These are phyloP conservation scores for Chionographis japonica DNA, from an alignment of 106 monocot species.

Conservation along the genomic window DNA sequence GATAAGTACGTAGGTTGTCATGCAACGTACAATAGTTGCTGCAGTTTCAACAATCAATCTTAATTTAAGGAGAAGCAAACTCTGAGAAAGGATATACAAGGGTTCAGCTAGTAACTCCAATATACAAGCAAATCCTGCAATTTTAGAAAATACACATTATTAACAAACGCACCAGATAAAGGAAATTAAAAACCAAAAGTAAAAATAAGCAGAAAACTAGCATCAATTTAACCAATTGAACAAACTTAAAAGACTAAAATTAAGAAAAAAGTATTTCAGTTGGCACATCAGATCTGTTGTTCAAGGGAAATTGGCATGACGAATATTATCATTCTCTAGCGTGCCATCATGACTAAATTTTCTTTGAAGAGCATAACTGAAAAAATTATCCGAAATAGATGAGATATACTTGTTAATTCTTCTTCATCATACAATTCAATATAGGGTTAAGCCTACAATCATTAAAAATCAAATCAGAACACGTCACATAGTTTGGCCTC, in stretches of 20 bases:
- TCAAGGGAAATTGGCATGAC: too few relatives aligned
- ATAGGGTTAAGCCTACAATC: too few relatives aligned
- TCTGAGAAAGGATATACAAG: constrained; percentile 90
- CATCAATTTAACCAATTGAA: background rate
- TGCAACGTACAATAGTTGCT: constrained; percentile 76
- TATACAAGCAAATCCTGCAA: constrained; percentile 87
- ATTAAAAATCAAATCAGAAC: too few relatives aligned
- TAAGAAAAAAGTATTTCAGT: background rate
- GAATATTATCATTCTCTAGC: too few relatives aligned
- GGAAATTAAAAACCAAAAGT: background rate
- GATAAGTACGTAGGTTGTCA: constrained; percentile 64
- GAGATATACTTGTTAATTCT: too few relatives aligned
- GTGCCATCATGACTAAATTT: too few relatives aligned
- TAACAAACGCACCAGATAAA: constrained; percentile 1
- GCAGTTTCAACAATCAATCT: constrained; percentile 71
- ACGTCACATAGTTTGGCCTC: too few relatives aligned
- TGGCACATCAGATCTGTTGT: too few relatives aligned
- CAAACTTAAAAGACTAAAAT: background rate
- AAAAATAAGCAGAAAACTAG: background rate
- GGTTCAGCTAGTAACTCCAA: constrained; percentile 93
- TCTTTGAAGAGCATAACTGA: too few relatives aligned
- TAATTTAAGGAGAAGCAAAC: constrained; percentile 75
- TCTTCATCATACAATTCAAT: too few relatives aligned
- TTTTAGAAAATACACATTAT: constrained; percentile 11
- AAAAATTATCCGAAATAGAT: too few relatives aligned